Conservation (phyloP, 169 alveolate species). For the Blepharisma undulans region DNA sequence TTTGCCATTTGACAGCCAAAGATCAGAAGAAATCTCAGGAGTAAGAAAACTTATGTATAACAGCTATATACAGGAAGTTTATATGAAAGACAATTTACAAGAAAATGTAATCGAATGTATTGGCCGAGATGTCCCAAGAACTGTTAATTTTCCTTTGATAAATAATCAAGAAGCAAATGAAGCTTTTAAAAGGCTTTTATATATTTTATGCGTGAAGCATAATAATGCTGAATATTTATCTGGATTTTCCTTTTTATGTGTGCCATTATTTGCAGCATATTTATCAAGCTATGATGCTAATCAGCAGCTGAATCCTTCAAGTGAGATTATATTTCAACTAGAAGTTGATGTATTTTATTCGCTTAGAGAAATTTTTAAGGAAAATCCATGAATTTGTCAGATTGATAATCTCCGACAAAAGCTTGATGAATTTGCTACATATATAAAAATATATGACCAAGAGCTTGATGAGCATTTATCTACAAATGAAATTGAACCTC, state of each 20-base stretch:
- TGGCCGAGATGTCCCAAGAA: background rate
- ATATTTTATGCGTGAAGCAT: background rate
- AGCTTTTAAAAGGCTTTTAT: background rate
- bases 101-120: background rate
- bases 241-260: background rate
- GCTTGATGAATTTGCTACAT: background rate
- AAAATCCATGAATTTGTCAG: background rate
- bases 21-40: background rate
- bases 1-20: background rate
- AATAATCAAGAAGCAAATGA: background rate
- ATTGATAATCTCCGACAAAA: background rate
- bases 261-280: background rate
- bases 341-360: background rate
- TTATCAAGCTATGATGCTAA: background rate
- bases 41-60: too few relatives aligned
- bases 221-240: background rate
- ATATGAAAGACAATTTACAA: background rate
- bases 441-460: background rate
- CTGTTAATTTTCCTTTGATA: background rate
- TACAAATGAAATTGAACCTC: background rate
- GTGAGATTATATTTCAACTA: background rate
- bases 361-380: background rate
- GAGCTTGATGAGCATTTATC: background rate
- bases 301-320: background rate
- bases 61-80: background rate